Base-by-base conservation (phyloP, 495 filamentous ascomycete genomes). In the Xylaria sp. region DNA sequence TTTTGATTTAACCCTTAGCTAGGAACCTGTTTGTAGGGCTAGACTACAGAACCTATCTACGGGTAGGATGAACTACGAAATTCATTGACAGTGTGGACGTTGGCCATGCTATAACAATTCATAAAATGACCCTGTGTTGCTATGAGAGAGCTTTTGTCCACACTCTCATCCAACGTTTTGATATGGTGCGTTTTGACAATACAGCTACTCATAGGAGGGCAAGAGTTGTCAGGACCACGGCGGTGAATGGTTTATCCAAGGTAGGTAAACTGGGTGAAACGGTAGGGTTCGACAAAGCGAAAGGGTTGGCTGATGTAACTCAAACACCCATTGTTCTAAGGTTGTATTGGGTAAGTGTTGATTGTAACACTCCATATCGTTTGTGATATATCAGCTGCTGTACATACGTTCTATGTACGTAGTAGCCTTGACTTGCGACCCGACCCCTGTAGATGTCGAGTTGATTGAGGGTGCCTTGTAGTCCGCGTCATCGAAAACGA, bases 401-500 rank as follows among this genome's bases (percentile, higher is more conserved):
- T 53, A 88, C 50, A 89, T 92, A 80, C 94, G 97, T 80, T 98
- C 92, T 70, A 99, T 97, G 74, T 94, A 99, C 15, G 93, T 94
- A 19, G 93, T 95, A 48, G 94, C 95, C 85, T 96, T 97, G 74
- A 92, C 91, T 61, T 94, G 90, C 66, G 86, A 86, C 57, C 93
- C 92, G 14, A 85, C 82, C 68, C 93, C 94, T 24, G 26, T 41
- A 0, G 48, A 55, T 41, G 35, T 31, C 14, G 48, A 67, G 26
- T 48, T 15, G 73, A 98, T 93, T 33, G 94, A 92, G 82, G 98
- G 97, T 79, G 98, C 97, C 82, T 97, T 98, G 81, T 98, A 98
- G 78, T 97, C 93, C 59, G 88, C 88, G 64, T 98, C 95, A 78
- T 99, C 94, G 4, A 99, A 85, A 74, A 97, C 92, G 53, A 98